Evolutionary conservation across 352 stramenopile genomes (phyloP), one percentile per base, ranked within the genome.

Genomic region (Globisporangium ultimum): DNA sequence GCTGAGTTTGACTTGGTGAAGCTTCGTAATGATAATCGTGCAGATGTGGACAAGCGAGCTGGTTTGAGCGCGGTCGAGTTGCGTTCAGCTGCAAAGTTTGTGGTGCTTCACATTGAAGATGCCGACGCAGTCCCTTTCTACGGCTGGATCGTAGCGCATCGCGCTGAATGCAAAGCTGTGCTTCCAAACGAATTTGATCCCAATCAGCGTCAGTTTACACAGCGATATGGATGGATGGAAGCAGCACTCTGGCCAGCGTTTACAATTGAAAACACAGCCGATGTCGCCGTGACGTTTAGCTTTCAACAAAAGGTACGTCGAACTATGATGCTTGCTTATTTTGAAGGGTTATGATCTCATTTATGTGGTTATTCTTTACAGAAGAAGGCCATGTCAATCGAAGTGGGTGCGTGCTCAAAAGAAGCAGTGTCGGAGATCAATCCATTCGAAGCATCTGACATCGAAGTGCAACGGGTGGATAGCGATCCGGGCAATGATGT

Each of bases 141-240:
- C 42, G 70, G 47, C 2, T 84, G 76, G 74, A 42, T 64, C n/a
- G 64, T 70, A 38, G 55, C 71, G 17, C 42, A 55, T 45, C 76
- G 76, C 47, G 61, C 53, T 2, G 62, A 72, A 49, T 79, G 72
- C 48, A 73, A 60, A 48, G 62, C 64, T 38, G 60, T 84, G 38
- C 59, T 84, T 22, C 70, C 77, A 47, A 85, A 68, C 8, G 74
- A 84, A 48, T 72, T 80, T 58, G 72, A 87, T 28, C 62, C 61
- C 9, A 47, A 71, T 43, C 75, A 70, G 47, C 65, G 71, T 1
- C 72, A 72, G 11, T 47, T 80, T 36, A 70, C 70, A 2, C 65
- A 71, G 53, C 61, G 74, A 2, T 87, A 82, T 54, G 66, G 72
- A 24, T 87, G 77, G 77, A 68, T 85, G 60, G 77, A 84, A 46